Evolutionary conservation across 2,329 filamentous ascomycete genomes (phyloP), one percentile per base, ranked within the genome.

Genomic region (Aspergillus transmontanensis): DNA sequence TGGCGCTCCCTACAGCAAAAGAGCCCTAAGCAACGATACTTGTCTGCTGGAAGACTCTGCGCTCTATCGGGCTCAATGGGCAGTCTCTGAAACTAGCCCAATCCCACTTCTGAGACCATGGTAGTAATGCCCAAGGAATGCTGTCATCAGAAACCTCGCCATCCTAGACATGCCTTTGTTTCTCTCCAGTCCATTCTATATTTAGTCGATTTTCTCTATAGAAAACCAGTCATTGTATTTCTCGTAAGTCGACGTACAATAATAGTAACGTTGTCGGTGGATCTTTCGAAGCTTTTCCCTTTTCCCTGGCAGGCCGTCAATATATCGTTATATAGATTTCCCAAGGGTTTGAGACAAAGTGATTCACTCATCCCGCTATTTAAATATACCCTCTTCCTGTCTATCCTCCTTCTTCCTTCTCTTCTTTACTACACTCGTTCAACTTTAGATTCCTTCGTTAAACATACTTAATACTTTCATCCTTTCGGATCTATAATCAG

Each of bases 41-140:
- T 9, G 39, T 41, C 39, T n/a, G 39, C 19, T 41, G 39, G 1
- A 28, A 48, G 45, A 48, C 23, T 48, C 45, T 26, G 45, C 45
- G 45, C 45, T 48, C 23, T 48, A 19, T 48, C 45, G 21, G 12
- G 12, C 10, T 26, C 23, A 26, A 21, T 46, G 43, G n/a, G 43
- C 43, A 7, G 23, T 26, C 28, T 54, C 51, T 54, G 51, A 54
- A 54, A 54, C 51, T 54, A 54, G 51, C 12, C 51, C 46, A 50
- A 50, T 50, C 46, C 46, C 46, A 50, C 46, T 32, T 26, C 19
- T 28, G 19, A 36, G 51, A 54, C 51, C 51, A 36, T 54, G 51
- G 51, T 34, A 36, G 51, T 36, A 11, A 54, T 54, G 46, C 46
- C 46, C 46, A 50, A 50, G 46, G 26, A 16, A 26, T 32, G 50